Evolutionary conservation across 164 flowering plant genomes (phyloP).

Genomic region (Magnolia sinica): DNA sequence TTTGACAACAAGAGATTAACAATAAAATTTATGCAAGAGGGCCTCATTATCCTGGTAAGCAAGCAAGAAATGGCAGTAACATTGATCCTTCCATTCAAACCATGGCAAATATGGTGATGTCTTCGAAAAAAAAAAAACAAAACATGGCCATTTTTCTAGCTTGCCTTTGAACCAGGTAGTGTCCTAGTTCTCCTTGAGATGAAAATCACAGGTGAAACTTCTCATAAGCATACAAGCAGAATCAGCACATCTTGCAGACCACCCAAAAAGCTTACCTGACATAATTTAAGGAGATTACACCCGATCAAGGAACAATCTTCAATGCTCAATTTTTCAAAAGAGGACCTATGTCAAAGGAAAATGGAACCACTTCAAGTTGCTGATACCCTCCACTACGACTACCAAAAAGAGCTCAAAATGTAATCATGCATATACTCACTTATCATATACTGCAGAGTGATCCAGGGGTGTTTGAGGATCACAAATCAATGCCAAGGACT

Average conservation of each 20-base stretch:
- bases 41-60: too few relatives aligned
- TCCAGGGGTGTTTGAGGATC: constrained; percentile 29
- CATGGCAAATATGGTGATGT: too few relatives aligned
- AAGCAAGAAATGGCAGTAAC: too few relatives aligned
- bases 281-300: constrained; percentile 45
- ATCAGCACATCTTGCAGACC: neutral
- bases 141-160: too few relatives aligned
- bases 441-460: constrained; percentile 25
- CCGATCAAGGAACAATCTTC: constrained; percentile 50
- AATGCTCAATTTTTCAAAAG: constrained; percentile 30
- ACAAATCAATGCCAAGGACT: constrained; percentile 51
- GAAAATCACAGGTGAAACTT: neutral
- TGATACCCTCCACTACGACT: neutral
- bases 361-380: neutral
- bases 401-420: neutral
- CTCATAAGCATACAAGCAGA: neutral
- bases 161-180: too few relatives aligned
- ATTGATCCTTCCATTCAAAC: too few relatives aligned
- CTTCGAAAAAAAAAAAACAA: too few relatives aligned
- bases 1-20: too few relatives aligned
- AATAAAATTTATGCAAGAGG: too few relatives aligned
- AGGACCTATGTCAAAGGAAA: constrained; percentile 23
- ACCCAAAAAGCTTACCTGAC: constrained; percentile 50
- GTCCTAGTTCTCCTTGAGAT: too few relatives aligned
- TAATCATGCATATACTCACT: constrained; percentile 37